phyloP scores from a whole-genome alignment of 371 early-diverging fungal species.

The Apophysomyces sp. region DNA sequence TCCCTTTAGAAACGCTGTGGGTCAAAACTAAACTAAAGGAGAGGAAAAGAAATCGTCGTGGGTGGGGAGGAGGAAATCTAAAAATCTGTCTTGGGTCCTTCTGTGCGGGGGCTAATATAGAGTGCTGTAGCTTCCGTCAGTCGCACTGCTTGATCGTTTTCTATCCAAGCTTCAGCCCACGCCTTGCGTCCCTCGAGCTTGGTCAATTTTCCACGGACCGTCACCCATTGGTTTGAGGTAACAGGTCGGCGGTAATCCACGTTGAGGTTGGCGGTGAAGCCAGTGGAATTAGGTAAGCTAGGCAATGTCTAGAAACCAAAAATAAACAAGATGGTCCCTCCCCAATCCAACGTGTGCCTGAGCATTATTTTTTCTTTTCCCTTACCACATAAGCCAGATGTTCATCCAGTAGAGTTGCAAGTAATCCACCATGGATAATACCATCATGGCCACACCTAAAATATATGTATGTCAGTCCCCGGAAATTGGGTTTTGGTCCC shows the following conservation, averaged over 20 bases:
- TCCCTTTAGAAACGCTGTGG: too few relatives aligned
- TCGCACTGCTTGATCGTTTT: conserved; percentile 39
- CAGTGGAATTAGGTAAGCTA: conserved; percentile 62
- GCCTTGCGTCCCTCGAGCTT: conserved; percentile 74
- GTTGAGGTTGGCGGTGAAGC: conserved; percentile 76
- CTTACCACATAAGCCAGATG: conserved; percentile 56
- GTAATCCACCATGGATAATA: conserved; percentile 78
- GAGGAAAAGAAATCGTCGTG: too few relatives aligned
- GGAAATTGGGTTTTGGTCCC: too few relatives aligned
- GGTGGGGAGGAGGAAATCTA: neutral
- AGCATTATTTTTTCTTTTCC: neutral
- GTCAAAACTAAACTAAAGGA: too few relatives aligned
- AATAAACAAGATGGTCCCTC: too few relatives aligned
- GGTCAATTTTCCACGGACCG: conserved; percentile 60
- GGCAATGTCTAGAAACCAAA: conserved; percentile 43
- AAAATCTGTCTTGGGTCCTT: neutral
- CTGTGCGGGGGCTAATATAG: conserved; percentile 60
- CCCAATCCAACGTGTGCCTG: too few relatives aligned
- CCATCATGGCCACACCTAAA: conserved; percentile 69
- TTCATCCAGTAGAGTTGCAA: conserved; percentile 75
- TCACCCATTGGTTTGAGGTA: conserved; percentile 65
- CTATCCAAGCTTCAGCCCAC: conserved; percentile 61
- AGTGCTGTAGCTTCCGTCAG: conserved; percentile 69
- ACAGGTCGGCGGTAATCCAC: conserved; percentile 74
- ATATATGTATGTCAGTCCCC: too few relatives aligned